Percentiles rank a stretch among this genome's conserved stretches.
Evolutionary conservation across 768 basidiomycete species (phyloP).

Genomic region (Boletus coccyginus): DNA sequence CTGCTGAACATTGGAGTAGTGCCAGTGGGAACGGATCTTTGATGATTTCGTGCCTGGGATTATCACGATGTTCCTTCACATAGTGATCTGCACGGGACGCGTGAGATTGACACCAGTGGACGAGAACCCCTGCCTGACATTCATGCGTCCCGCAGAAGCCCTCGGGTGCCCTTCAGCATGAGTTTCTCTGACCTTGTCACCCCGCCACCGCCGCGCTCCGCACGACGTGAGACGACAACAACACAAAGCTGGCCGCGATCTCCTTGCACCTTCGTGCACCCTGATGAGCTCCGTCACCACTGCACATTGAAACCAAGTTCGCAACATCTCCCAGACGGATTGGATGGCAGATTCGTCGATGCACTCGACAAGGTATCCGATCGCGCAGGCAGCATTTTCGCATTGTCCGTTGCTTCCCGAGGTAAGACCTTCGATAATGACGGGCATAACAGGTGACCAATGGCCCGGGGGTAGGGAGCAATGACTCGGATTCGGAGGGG

Average conservation of each 20-base stretch:
- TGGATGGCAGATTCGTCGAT: constrained; percentile 74
- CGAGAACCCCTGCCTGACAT: no score
- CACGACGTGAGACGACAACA: constrained; percentile 75
- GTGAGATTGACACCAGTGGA: no score
- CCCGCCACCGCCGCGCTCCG: constrained; percentile 56
- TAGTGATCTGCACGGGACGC: no score
- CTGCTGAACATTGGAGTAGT: no score
- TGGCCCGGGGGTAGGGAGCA: no score
- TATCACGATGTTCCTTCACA: no score
- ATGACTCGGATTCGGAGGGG: no score
- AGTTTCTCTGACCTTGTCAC: constrained; percentile 70
- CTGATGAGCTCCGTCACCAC: constrained; percentile 87
- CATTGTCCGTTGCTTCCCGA: constrained; percentile 92
- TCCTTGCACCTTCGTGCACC: constrained; percentile 58
- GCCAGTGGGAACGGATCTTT: no score
- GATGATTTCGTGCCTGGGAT: no score
- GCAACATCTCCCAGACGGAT: constrained; percentile 59
- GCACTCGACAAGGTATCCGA: constrained; percentile 88
- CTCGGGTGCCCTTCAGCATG: constrained; percentile 70
- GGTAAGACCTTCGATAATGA: constrained; percentile 90
- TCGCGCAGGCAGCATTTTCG: constrained; percentile 94
- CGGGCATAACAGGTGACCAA: constrained; percentile 67
- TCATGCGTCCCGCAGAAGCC: constrained; percentile 50
- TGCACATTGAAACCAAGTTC: constrained; percentile 53
- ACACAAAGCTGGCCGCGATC: constrained; percentile 71